phyloP scores from a whole-genome alignment of 169 alveolate genomes.

The Besnoitia besnoiti region DNA sequence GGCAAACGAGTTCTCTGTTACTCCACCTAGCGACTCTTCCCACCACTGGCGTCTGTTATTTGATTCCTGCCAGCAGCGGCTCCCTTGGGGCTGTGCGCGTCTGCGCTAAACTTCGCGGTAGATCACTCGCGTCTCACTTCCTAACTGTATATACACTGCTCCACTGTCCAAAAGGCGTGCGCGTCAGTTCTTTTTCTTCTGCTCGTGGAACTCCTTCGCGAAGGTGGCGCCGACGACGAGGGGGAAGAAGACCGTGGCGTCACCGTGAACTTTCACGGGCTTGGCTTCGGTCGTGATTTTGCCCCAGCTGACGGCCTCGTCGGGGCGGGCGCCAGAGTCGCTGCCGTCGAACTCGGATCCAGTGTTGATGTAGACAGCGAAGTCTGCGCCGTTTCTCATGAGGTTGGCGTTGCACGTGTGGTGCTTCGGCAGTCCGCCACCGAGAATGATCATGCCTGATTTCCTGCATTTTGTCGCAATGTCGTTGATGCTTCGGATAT shows the following conservation, averaged over 20 bases:
- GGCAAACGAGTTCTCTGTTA: too few relatives aligned
- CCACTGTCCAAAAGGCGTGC: too few relatives aligned
- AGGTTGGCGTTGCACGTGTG: slow-evolving; percentile 99
- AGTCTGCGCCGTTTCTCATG: slow-evolving; percentile 99
- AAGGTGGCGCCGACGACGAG: slow-evolving; percentile 75
- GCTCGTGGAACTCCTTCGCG: slow-evolving; percentile 47
- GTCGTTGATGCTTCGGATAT: slow-evolving; percentile 93
- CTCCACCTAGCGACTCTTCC: too few relatives aligned
- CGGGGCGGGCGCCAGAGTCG: slow-evolving; percentile 99
- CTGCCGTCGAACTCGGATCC: slow-evolving; percentile 96
- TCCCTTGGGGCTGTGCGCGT: too few relatives aligned
- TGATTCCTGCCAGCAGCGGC: too few relatives aligned
- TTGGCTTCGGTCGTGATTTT: slow-evolving; percentile 93
- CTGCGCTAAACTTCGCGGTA: too few relatives aligned
- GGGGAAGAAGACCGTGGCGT: slow-evolving; percentile 77
- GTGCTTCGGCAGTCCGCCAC: slow-evolving; percentile 92
- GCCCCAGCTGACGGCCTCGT: slow-evolving; percentile 99
- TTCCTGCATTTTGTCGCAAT: slow-evolving; percentile 91
- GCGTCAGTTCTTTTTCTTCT: not conserved
- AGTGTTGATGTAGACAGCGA: slow-evolving; percentile 96
- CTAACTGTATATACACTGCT: too few relatives aligned
- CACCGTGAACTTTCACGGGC: slow-evolving; percentile 95
- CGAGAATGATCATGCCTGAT: slow-evolving; percentile 96
- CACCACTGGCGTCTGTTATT: too few relatives aligned
- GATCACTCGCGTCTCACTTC: too few relatives aligned